Evolutionary conservation across 2,329 filamentous ascomycete species (phyloP).

Genomic region (Allantophomopsis cytisporea): DNA sequence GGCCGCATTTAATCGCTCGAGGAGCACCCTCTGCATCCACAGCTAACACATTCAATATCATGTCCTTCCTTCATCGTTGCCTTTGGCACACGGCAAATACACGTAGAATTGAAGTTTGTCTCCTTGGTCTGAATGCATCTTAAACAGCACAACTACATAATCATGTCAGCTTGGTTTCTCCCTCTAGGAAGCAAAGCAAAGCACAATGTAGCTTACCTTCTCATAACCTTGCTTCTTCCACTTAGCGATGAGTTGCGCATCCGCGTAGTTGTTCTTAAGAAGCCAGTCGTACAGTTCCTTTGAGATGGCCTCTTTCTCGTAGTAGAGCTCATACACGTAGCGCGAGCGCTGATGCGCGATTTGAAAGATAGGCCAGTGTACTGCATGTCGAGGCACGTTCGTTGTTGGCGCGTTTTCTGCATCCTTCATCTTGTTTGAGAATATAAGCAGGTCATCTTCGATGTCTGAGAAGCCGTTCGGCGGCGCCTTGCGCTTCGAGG

Average conservation of each 20-base stretch:
- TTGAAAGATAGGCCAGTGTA: constrained; percentile 94
- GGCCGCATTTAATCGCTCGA: constrained; percentile 52
- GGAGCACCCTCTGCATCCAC: constrained; percentile 82
- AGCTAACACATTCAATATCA: constrained; percentile 86
- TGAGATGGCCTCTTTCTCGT: constrained; percentile 91
- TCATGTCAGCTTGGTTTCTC: constrained; percentile 1
- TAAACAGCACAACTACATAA: constrained; percentile 68
- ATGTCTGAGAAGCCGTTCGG: constrained; percentile 82
- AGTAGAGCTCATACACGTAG: constrained; percentile 97
- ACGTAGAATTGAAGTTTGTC: constrained; percentile 96
- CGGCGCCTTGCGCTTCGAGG: constrained; percentile 67
- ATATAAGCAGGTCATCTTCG: constrained; percentile 74
- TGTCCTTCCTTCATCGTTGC: constrained; percentile 82
- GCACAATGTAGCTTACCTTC: constrained; percentile 45
- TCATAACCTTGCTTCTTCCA: constrained; percentile 99
- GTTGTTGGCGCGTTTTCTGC: constrained; percentile 79
- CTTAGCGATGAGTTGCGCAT: constrained; percentile 91
- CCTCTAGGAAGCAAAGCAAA: not conserved
- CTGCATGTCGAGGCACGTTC: constrained; percentile 75
- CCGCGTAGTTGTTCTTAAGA: constrained; percentile 91
- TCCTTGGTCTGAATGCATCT: constrained; percentile 99
- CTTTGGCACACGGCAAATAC: constrained; percentile 88
- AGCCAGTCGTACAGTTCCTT: constrained; percentile 91
- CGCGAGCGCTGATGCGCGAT: constrained; percentile 84
- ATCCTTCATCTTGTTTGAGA: constrained; percentile 86